Conservation (phyloP, 148 eudicot species). For the Rhododendron simsii region DNA sequence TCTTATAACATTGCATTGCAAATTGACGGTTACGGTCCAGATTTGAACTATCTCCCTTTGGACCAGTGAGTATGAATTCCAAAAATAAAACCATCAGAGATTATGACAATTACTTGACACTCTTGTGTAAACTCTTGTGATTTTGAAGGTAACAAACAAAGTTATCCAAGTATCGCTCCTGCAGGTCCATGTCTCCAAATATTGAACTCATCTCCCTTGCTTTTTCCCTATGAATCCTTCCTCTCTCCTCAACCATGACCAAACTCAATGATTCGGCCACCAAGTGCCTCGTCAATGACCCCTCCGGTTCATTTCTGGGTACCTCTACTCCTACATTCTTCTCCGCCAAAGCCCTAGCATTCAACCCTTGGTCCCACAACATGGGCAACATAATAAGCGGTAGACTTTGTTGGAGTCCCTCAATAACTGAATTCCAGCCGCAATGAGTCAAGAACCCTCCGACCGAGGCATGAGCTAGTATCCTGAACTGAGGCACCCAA, state of each 20-base stretch:
- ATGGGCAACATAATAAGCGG: constrained; percentile 12
- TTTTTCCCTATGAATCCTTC: background rate
- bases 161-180: background rate
- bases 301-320: constrained; percentile 13
- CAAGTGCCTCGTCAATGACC: background rate
- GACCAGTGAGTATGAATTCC: too few species aligned
- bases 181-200: background rate
- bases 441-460: constrained; percentile 8
- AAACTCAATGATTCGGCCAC: constrained; percentile 14
- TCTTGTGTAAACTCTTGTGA: background rate
- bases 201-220: background rate
- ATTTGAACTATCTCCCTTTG: too few species aligned
- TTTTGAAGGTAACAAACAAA: background rate
- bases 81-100: too few species aligned
- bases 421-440: constrained; percentile 1
- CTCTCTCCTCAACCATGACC: background rate
- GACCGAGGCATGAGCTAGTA: constrained; percentile 6
- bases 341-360: constrained; percentile 11
- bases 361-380: constrained; percentile 15
- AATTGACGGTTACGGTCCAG: too few species aligned
- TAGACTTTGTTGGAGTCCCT: constrained; percentile 4
- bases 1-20: too few species aligned
- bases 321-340: constrained; percentile 4
- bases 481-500: constrained; percentile 19
- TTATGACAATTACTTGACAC: too few species aligned